These are phyloP conservation scores for Teunomyces panamensis DNA, from an alignment of 805 yeast genomes.

Conservation along the genomic window DNA sequence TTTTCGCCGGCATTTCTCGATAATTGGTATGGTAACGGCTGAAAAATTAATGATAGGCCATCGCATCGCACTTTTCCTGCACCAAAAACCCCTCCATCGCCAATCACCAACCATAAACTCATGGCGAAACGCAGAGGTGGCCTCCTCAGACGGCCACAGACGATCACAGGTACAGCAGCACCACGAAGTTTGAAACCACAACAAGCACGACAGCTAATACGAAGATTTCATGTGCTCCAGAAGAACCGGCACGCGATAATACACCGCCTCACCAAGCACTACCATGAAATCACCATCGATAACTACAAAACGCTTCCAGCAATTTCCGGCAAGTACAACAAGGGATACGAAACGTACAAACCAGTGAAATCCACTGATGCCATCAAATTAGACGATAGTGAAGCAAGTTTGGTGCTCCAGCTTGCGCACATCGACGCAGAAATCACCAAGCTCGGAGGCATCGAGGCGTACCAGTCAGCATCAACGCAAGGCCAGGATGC, in stretches of 20 bases:
- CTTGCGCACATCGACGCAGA: slow-evolving; percentile 62
- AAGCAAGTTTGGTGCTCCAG: slow-evolving; percentile 17
- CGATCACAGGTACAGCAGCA: slow-evolving; percentile 28
- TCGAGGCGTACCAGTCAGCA: slow-evolving; percentile 78
- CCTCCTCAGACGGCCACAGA: slow-evolving; percentile 26
- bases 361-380: slow-evolving; percentile 7
- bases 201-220: slow-evolving; percentile 69
- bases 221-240: slow-evolving; percentile 71
- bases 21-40: neutral
- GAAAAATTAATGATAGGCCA: slow-evolving; percentile 1
- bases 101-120: neutral
- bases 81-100: neutral
- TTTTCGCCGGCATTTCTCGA: neutral
- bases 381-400: slow-evolving; percentile 16
- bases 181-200: slow-evolving; percentile 61
- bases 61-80: neutral
- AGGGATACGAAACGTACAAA: slow-evolving; percentile 3
- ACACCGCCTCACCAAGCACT: slow-evolving; percentile 19
- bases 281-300: slow-evolving; percentile 4
- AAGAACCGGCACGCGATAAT: slow-evolving; percentile 50
- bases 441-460: slow-evolving; percentile 66
- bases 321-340: neutral
- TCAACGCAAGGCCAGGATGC: slow-evolving; percentile 79
- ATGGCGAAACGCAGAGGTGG: slow-evolving; percentile 15
- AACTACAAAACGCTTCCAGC: slow-evolving; percentile 7